Base-by-base conservation (phyloP, 1,284 basidiomycete genomes). In the Blastosporella zonata region DNA sequence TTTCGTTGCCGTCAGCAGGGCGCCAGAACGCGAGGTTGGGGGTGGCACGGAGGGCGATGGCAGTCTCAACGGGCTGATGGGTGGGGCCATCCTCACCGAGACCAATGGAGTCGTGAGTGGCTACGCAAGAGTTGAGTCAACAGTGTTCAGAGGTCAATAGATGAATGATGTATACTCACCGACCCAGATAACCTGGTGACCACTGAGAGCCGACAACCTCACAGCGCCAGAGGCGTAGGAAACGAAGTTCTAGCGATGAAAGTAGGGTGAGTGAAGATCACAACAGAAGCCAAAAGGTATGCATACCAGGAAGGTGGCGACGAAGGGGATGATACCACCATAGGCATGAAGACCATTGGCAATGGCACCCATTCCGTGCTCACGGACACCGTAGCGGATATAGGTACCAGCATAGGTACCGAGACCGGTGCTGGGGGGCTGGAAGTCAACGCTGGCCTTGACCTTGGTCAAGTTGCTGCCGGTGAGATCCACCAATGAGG, bases 281-380 rank as follows among this genome's bases (percentile, higher is more conserved):
- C n/a, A 36, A 10, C 3, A 25, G 9, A 17, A 13, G 25, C 10
- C 10, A 20, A 21, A 27, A 27, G 39, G 22, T 17, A 27, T n/a
- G n/a, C 75, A 58, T 58, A 87, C 84, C 71, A 92, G 69, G 85
- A 93, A 96, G 46, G 93, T 95, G 55, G 84, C 91, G 57, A 86
- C 82, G 72, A 90, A 93, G 42, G 90, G 91, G 56, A 93, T 79
- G 60, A 93, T 83, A 55, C 78, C 87, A 46, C 90, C 90, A 69
- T 94, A 96, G 13, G 92, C 93, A 57, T 76, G 70, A 55, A 96
- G 68, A 69, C 93, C 93, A 69, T 96, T 96, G 62, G 87, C 91
- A 65, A 97, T 93, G 55, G 94, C 94, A 63, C 88, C 91, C 94
- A 97, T 97, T 62, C 79, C 94, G 70, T 97, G 94, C 72, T 97